phyloP scores from a whole-genome alignment of 495 filamentous ascomycete species.

The Daldinia decipiens region DNA sequence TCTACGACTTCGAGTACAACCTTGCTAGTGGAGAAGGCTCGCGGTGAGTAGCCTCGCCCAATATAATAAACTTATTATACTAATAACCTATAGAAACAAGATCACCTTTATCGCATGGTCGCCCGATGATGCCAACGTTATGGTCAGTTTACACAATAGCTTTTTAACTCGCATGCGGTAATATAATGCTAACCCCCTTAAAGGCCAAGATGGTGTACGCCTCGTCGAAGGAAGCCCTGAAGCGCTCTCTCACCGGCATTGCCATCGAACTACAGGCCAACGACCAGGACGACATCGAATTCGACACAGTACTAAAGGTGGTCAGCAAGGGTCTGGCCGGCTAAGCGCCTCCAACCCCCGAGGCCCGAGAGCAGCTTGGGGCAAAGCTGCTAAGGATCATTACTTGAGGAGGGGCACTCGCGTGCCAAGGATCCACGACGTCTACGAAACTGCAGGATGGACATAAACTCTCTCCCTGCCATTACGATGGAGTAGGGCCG shows the following conservation, averaged over 20 bases:
- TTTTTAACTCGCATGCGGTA: not conserved
- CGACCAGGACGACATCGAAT: constrained; percentile 89
- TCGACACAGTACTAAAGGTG: constrained; percentile 76
- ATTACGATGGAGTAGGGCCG: constrained; percentile 37
- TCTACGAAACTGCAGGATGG: constrained; percentile 45
- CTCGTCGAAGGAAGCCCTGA: constrained; percentile 91
- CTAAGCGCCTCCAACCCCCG: constrained; percentile 32
- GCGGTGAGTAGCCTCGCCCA: constrained; percentile 63
- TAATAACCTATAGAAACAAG: constrained; percentile 75
- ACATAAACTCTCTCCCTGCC: constrained; percentile 27
- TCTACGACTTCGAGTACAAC: constrained; percentile 90
- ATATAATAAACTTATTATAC: not conserved
- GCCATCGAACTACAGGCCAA: constrained; percentile 90
- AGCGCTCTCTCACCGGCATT: constrained; percentile 84
- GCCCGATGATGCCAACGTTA: constrained; percentile 81
- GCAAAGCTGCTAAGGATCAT: constrained; percentile 31
- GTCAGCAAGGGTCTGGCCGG: constrained; percentile 77
- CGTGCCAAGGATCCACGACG: constrained; percentile 41
- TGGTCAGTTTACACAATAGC: constrained; percentile 66
- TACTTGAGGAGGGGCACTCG: constrained; percentile 36
- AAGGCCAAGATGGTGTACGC: constrained; percentile 96
- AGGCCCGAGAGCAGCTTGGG: constrained; percentile 24
- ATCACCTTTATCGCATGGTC: constrained; percentile 96
- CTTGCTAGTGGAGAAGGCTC: constrained; percentile 81
- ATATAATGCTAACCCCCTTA: constrained; percentile 28